phyloP scores from a whole-genome alignment of 495 filamentous ascomycete genomes.

The Hypomontagnella submonticulosa region DNA sequence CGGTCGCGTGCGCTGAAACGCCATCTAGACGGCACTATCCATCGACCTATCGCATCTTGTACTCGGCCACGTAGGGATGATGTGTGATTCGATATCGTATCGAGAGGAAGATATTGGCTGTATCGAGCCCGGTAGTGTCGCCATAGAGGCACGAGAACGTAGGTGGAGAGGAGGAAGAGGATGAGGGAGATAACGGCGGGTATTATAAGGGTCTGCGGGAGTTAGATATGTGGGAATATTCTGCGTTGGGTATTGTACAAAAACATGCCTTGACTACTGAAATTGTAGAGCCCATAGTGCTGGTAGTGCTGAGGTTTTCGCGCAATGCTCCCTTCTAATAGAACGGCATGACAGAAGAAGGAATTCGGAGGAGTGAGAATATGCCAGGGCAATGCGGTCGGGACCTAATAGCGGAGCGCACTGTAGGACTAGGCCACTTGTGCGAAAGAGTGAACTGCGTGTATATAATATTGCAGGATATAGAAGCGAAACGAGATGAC shows the following conservation, averaged over 20 bases:
- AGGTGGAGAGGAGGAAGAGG: slow-evolving; percentile 77
- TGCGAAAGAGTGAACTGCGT: not conserved
- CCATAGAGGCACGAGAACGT: slow-evolving; percentile 78
- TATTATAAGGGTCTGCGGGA: slow-evolving; percentile 74
- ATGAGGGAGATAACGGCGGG: slow-evolving; percentile 80
- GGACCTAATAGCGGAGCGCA: not conserved
- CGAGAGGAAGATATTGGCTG: slow-evolving; percentile 73
- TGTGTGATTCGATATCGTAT: slow-evolving; percentile 70
- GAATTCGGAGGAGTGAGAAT: not conserved
- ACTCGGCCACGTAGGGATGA: slow-evolving; percentile 70
- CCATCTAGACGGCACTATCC: slow-evolving; percentile 68
- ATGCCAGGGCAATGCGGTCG: not conserved
- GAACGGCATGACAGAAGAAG: slow-evolving; percentile 23
- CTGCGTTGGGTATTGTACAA: not conserved
- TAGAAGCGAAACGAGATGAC: not conserved
- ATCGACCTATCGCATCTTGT: slow-evolving; percentile 63
- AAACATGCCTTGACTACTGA: slow-evolving; percentile 59
- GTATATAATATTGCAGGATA: not conserved
- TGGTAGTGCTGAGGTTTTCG: slow-evolving; percentile 39
- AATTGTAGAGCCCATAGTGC: slow-evolving; percentile 52
- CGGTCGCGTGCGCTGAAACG: slow-evolving; percentile 52
- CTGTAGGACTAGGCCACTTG: not conserved
- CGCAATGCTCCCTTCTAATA: slow-evolving; percentile 16
- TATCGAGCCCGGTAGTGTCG: slow-evolving; percentile 80
- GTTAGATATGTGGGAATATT: not conserved